Evolutionary conservation across 2,329 filamentous ascomycete genomes (phyloP), one percentile per base, ranked within the genome.

Genomic region (Xylariales sp.): DNA sequence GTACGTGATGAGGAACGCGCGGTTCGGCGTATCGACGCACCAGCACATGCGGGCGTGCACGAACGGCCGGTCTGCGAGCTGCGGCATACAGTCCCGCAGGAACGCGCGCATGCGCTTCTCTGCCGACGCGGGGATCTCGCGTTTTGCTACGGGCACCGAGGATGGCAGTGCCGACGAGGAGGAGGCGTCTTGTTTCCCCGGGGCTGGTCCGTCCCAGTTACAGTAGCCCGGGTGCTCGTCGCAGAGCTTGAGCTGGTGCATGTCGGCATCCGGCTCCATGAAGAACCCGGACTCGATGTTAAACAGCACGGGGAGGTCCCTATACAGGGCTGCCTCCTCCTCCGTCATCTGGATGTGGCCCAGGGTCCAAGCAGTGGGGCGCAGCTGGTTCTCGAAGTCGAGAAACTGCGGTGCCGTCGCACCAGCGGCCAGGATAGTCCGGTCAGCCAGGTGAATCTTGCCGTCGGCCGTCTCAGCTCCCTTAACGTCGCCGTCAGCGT

Each of bases 221-320:
- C 66, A 69, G 43, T 77, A 78, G 4, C 74, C 74, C 0, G 73
- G 73, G 41, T 76, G 73, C 44, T 77, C 72, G 43, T 78, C 74
- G 49, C 75, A 70, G 31, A 72, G 58, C 45, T 72, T 72, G 13
- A 72, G 55, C 41, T 70, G 61, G 32, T 61, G 57, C 2, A 56
- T 62, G 29, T 68, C 65, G 25, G 61, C 66, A 29, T 69, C 66
- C 1, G 67, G 67, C 38, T 72, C 67, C 51, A 71, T 66, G 53
- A 72, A 71, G 51, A 72, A 72, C 3, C 67, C 68, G 14, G 61
- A 57, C 42, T 71, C 67, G n/a, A 68, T 62, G 29, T 69, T 66
- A 48, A 67, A 71, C 38, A 57, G 62, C 37, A 76, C 69, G 0
- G 72, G 73, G 1, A 76, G 51, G 16, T 70, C 53, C 33, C 57